Percentiles rank a stretch among this genome's conserved stretches.
phyloP scores from a whole-genome alignment of 2,329 filamentous ascomycete genomes.

The Colletotrichum gigasporum region DNA sequence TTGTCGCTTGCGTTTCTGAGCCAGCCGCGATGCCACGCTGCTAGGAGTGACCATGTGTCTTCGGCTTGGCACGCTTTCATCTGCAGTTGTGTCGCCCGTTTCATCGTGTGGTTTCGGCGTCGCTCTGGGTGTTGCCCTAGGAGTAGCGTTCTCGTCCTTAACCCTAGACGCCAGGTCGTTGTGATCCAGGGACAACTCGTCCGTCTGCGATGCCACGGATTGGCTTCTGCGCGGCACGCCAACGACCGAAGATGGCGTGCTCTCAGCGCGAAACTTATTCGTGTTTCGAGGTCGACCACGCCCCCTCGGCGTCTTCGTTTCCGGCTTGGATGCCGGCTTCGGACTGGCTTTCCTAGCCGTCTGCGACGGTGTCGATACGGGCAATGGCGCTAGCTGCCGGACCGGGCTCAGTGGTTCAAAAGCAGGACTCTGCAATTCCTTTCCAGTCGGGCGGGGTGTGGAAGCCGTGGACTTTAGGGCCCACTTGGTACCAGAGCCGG shows the following conservation, averaged over 20 bases:
- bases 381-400: slow-evolving; percentile 46
- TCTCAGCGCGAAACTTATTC: slow-evolving; percentile 45
- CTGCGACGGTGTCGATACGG: slow-evolving; percentile 43
- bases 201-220: slow-evolving; percentile 56
- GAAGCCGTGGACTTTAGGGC: slow-evolving; percentile 64
- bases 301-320: slow-evolving; percentile 36
- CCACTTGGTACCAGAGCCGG: slow-evolving; percentile 66
- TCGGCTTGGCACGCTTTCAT: slow-evolving; percentile 58
- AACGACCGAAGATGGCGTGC: slow-evolving; percentile 44
- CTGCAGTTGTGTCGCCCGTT: slow-evolving; percentile 63
- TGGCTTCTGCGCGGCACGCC: slow-evolving; percentile 51
- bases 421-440: slow-evolving; percentile 59
- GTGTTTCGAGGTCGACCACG: slow-evolving; percentile 48
- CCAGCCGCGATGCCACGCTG: slow-evolving; percentile 45
- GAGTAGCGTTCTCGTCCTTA: slow-evolving; percentile 68
- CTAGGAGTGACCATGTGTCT: slow-evolving; percentile 47
- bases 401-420: slow-evolving; percentile 69
- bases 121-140: slow-evolving; percentile 25
- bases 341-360: slow-evolving; percentile 45
- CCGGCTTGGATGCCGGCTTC: slow-evolving; percentile 44
- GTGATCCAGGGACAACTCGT: slow-evolving; percentile 58
- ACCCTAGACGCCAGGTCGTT: slow-evolving; percentile 53
- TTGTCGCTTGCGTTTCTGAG: slow-evolving; percentile 67
- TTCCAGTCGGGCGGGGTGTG: slow-evolving; percentile 56
- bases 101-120: slow-evolving; percentile 62